Evolutionary conservation across 2,329 filamentous ascomycete genomes (phyloP).

Genomic region (Cytospora piceae): DNA sequence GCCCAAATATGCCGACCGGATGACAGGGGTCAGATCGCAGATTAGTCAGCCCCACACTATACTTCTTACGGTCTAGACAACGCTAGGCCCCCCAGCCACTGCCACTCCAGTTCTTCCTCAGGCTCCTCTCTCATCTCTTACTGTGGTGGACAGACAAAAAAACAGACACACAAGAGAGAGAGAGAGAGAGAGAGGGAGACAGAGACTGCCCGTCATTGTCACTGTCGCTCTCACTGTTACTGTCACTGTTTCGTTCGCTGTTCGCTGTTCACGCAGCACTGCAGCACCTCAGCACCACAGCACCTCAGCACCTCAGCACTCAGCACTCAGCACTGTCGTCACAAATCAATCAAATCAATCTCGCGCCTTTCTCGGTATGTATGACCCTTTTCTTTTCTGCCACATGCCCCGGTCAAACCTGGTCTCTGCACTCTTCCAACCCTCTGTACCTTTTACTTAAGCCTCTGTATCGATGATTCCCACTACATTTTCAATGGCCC

Average conservation of each 20-base stretch:
- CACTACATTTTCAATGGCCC: constrained; percentile 12
- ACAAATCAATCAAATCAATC: constrained; percentile 18
- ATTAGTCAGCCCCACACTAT: not conserved
- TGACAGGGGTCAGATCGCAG: not conserved
- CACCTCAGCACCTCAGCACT: not conserved
- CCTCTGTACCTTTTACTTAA: constrained; percentile 23
- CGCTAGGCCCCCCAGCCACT: not conserved
- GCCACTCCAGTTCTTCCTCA: not conserved
- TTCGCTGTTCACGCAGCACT: not conserved
- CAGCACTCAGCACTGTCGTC: constrained; percentile 3
- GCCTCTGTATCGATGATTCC: constrained; percentile 18
- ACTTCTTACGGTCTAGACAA: not conserved
- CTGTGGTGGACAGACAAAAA: constrained; percentile 2
- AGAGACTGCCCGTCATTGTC: not conserved
- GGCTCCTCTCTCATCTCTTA: not conserved
- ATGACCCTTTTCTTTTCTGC: constrained; percentile 27
- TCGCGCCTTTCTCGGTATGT: constrained; percentile 20
- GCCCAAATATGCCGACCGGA: not conserved
- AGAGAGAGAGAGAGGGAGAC: constrained; percentile 14
- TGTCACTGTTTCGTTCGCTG: not conserved
- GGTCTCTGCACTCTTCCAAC: constrained; percentile 15
- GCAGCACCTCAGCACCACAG: not conserved
- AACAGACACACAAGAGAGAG: not conserved
- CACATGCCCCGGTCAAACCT: constrained; percentile 19
- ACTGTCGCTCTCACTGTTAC: not conserved